A percentile compares a stretch with the other conserved stretches of the same genome.
Conservation (phyloP, 2,329 filamentous ascomycete genomes). For the Beauveria sp. region DNA sequence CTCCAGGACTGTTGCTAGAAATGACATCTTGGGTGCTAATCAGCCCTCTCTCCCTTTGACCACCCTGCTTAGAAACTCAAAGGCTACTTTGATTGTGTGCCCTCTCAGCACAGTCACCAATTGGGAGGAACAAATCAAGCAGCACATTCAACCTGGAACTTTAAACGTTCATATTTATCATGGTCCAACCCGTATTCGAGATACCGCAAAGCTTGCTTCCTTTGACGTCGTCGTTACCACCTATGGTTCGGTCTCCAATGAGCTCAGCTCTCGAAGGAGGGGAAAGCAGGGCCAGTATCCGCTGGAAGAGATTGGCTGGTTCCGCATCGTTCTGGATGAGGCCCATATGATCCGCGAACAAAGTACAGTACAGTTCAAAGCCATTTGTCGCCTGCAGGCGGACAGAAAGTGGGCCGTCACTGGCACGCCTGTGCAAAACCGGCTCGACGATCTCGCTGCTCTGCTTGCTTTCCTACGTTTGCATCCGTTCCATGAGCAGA, state of each 20-base stretch:
- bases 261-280: constrained; percentile 58
- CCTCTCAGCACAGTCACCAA: constrained; percentile 88
- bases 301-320: constrained; percentile 77
- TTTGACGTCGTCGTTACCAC: constrained; percentile 88
- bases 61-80: constrained; percentile 57
- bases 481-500: constrained; percentile 73
- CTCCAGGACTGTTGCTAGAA: constrained; percentile 27
- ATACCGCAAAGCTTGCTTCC: constrained; percentile 57
- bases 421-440: constrained; percentile 91
- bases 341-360: constrained; percentile 91
- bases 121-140: constrained; percentile 86
- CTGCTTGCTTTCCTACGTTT: constrained; percentile 79
- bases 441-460: constrained; percentile 80
- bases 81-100: constrained; percentile 77
- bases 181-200: constrained; percentile 65
- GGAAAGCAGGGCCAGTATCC: constrained; percentile 54
- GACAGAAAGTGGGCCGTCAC: constrained; percentile 93
- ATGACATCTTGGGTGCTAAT: constrained; percentile 22
- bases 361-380: constrained; percentile 72
- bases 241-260: constrained; percentile 79
- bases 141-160: constrained; percentile 60
- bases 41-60: constrained; percentile 41
- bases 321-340: constrained; percentile 88
- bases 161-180: constrained; percentile 81
- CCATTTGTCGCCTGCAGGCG: constrained; percentile 71